Evolutionary conservation across 139 green algal species (phyloP).

Genomic region (Chara braunii): DNA sequence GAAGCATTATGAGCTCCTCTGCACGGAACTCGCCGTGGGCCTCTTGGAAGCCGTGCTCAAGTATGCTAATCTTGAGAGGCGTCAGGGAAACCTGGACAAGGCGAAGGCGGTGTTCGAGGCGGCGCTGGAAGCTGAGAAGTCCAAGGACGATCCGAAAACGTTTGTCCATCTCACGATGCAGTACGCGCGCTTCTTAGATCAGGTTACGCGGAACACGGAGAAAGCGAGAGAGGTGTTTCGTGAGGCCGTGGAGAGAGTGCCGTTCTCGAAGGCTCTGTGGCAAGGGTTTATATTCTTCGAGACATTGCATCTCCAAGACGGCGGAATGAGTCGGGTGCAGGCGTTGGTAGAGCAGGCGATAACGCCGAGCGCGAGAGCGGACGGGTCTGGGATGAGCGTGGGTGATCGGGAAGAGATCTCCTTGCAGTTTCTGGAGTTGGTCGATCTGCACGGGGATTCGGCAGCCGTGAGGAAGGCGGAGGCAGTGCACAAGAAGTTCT

Average conservation of each 20-base stretch:
- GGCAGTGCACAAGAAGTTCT: constrained; percentile 42
- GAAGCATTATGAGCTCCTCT: constrained; percentile 39
- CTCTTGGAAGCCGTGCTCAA: constrained; percentile 48
- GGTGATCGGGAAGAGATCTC: constrained; percentile 50
- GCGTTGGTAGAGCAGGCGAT: constrained; percentile 48
- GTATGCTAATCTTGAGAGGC: constrained; percentile 19
- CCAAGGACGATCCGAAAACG: constrained; percentile 44
- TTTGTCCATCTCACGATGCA: constrained; percentile 53
- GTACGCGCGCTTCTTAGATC: constrained; percentile 59
- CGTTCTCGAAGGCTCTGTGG: constrained; percentile 48
- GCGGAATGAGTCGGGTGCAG: constrained; percentile 42
- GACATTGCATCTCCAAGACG: constrained; percentile 36
- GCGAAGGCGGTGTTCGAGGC: constrained; percentile 48
- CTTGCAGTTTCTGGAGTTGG: constrained; percentile 48
- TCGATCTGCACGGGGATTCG: constrained; percentile 47
- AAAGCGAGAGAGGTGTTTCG: constrained; percentile 48
- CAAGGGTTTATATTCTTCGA: constrained; percentile 52
- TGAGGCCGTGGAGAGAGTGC: constrained; percentile 38
- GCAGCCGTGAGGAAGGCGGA: constrained; percentile 17
- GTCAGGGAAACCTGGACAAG: constrained; percentile 26
- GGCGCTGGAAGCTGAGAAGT: constrained; percentile 44
- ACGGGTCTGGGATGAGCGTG: background rate
- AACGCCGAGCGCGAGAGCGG: background rate
- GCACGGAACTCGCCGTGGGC: constrained; percentile 46
- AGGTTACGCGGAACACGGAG: constrained; percentile 17